Evolutionary conservation across 768 basidiomycete species (phyloP).

Genomic region (Cyathus striatus): DNA sequence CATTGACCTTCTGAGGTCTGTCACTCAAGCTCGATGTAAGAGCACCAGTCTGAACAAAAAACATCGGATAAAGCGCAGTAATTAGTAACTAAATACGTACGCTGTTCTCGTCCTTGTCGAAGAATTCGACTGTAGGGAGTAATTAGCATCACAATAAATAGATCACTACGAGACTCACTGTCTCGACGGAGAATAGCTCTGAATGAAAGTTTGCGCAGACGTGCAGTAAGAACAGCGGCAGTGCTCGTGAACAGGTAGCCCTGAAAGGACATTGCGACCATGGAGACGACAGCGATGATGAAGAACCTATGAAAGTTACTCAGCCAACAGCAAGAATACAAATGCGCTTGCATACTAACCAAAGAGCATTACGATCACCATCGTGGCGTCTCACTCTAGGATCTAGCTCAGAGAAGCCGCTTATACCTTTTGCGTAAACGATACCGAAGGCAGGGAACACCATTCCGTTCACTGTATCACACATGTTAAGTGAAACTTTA

Average conservation of each 20-base stretch:
- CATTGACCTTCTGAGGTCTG: conserved; percentile 85
- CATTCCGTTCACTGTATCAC: conserved; percentile 45
- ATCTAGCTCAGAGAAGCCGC: conserved; percentile 44
- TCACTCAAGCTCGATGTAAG: conserved; percentile 79
- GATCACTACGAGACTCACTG: conserved; percentile 39
- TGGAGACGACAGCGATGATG: conserved; percentile 70
- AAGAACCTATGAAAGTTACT: conserved; percentile 50
- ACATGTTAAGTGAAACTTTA: conserved; percentile 2
- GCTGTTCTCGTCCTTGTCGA: conserved; percentile 82
- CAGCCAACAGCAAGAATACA: not conserved
- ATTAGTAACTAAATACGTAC: conserved; percentile 31
- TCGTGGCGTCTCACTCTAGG: conserved; percentile 36
- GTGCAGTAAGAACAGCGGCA: conserved; percentile 66
- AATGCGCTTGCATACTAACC: conserved; percentile 31
- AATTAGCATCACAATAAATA: conserved; percentile 1
- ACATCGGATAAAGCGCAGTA: not conserved
- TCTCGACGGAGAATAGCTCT: conserved; percentile 83
- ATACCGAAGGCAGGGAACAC: conserved; percentile 73
- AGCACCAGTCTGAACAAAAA: conserved; percentile 56
- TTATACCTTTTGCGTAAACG: conserved; percentile 60
- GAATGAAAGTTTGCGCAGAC: conserved; percentile 71
- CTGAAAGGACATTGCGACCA: conserved; percentile 56
- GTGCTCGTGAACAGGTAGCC: conserved; percentile 65
- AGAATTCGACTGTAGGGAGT: conserved; percentile 78
- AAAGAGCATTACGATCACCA: conserved; percentile 71